phyloP scores from a whole-genome alignment of 768 basidiomycete species.

The Lentinula raphanica region DNA sequence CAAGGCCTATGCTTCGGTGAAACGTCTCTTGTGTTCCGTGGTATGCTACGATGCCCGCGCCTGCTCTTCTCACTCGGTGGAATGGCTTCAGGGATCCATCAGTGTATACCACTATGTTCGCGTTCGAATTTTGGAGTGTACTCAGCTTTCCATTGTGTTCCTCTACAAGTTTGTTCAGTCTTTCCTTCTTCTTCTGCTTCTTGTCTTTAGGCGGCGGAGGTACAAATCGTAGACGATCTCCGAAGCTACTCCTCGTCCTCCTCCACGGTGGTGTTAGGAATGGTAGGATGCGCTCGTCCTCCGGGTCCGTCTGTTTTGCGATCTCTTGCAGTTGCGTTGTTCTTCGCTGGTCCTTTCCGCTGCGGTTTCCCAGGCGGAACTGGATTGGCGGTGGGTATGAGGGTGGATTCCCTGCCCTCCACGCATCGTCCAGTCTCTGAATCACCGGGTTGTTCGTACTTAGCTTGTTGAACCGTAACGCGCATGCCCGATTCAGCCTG shows the following conservation, averaged over 20 bases:
- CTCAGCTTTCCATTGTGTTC: background rate
- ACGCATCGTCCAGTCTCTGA: constrained; percentile 3
- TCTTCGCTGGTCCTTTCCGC: background rate
- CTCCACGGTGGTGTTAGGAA: background rate
- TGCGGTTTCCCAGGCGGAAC: background rate
- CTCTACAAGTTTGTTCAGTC: background rate
- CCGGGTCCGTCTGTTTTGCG: background rate
- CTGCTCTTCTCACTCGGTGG: background rate
- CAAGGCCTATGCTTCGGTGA: background rate
- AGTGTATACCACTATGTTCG: background rate
- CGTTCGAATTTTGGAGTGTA: background rate
- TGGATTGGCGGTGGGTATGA: constrained; percentile 10
- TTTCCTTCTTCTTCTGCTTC: background rate
- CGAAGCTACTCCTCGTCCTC: background rate
- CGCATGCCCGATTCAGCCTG: background rate
- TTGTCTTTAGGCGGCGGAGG: background rate
- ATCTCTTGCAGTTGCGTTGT: constrained; percentile 2
- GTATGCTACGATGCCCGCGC: background rate
- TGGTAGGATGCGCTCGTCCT: background rate
- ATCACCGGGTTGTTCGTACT: constrained; percentile 11
- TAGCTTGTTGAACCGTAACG: constrained; percentile 2
- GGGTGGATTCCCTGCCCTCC: constrained; percentile 2
- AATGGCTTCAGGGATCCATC: background rate
- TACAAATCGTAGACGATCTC: background rate
- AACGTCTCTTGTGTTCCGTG: background rate